Evolutionary conservation across 441 rosid species (phyloP).

Genomic region (Adansonia rubrostipa): DNA sequence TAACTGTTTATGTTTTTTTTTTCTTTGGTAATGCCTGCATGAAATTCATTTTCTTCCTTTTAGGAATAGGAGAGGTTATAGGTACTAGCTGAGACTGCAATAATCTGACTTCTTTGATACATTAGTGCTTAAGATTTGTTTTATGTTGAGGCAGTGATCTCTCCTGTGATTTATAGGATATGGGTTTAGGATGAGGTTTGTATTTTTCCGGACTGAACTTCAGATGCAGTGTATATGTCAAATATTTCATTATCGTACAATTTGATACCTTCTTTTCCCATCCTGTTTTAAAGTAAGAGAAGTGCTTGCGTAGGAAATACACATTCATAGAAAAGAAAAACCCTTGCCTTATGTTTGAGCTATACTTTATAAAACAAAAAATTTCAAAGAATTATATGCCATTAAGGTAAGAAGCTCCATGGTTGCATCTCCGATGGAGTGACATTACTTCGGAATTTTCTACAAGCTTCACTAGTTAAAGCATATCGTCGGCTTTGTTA

Average conservation of each 20-base stretch:
- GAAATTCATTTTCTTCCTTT: background rate
- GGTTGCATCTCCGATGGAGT: background rate
- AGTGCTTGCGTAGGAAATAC: background rate
- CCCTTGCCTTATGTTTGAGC: constrained; percentile 2
- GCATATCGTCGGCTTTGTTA: background rate
- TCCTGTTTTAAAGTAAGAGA: background rate
- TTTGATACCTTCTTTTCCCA: background rate
- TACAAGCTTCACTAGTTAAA: background rate
- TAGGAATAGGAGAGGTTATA: background rate
- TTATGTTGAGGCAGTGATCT: constrained; percentile 5
- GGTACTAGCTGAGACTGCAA: background rate
- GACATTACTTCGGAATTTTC: background rate
- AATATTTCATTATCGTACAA: background rate
- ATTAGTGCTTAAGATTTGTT: background rate
- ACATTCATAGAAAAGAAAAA: background rate
- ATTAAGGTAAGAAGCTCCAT: background rate
- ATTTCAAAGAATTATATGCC: background rate
- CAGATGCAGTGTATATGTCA: background rate
- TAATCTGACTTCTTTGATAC: background rate
- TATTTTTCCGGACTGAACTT: background rate
- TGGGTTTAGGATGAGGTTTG: background rate
- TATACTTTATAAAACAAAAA: background rate
- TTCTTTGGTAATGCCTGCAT: background rate
- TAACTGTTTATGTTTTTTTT: background rate
- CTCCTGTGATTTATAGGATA: background rate